Evolutionary conservation across 73 alveolate genomes (phyloP).

Genomic region (Tetrahymena thermophila): DNA sequence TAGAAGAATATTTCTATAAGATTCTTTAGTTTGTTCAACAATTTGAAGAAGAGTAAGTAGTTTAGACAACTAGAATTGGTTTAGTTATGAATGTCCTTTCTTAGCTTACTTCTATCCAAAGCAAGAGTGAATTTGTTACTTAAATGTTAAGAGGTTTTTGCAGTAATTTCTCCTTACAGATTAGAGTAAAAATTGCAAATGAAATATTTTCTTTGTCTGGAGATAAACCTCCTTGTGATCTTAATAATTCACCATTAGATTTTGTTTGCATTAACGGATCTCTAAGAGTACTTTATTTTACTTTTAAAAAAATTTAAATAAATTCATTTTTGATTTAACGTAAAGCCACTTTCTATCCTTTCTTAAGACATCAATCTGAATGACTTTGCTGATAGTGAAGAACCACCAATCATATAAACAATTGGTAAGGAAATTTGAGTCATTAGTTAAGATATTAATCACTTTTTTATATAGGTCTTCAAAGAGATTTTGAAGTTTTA

Average conservation of each 20-base stretch:
- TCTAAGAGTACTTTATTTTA: not conserved
- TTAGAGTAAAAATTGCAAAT: conserved; percentile 31
- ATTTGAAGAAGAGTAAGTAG: conserved; percentile 20
- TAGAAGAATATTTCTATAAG: conserved; percentile 5
- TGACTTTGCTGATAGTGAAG: conserved; percentile 57
- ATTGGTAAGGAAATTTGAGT: conserved; percentile 70
- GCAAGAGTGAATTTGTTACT: conserved; percentile 19
- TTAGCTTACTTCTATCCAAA: not conserved
- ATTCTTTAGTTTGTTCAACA: conserved; percentile 48
- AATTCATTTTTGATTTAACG: conserved; percentile 49
- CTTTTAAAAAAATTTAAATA: conserved; percentile 50
- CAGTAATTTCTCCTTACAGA: conserved; percentile 7
- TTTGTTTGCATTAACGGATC: not conserved
- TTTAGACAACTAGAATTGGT: conserved; percentile 38
- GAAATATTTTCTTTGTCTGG: conserved; percentile 46
- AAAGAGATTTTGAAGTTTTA: conserved; percentile 48
- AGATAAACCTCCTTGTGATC: conserved; percentile 48
- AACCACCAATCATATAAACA: conserved; percentile 90
- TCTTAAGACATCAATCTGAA: conserved; percentile 44
- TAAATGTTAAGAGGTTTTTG: conserved; percentile 4
- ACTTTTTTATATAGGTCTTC: not conserved
- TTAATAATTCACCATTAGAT: conserved; percentile 55
- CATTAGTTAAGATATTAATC: not conserved
- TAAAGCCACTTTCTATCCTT: not conserved
- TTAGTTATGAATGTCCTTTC: conserved; percentile 28